These are phyloP conservation scores for Mortierella sp. DNA, from an alignment of 371 early-diverging fungal species.

Conservation along the genomic window DNA sequence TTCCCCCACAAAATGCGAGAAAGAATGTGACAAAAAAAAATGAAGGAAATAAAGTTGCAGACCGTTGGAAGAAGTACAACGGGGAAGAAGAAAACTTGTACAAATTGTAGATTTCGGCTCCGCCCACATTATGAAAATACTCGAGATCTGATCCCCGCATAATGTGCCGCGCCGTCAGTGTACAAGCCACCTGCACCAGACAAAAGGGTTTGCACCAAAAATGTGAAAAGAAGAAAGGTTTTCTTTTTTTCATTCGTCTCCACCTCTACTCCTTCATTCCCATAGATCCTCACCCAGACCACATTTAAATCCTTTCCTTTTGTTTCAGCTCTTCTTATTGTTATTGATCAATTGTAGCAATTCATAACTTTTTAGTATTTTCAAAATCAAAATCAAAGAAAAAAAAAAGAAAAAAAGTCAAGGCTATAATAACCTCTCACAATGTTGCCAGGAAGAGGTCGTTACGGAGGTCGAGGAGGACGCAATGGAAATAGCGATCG, in stretches of 20 bases:
- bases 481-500: slow-evolving; percentile 12
- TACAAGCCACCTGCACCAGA: neutral
- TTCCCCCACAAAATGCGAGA: no score
- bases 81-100: no score
- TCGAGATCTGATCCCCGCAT: neutral
- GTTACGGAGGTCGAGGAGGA: slow-evolving; percentile 5
- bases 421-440: no score
- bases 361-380: neutral
- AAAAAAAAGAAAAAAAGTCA: neutral
- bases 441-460: slow-evolving; percentile 13
- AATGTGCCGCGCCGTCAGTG: neutral
- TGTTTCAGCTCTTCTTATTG: neutral
- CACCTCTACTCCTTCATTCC: neutral
- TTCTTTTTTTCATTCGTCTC: neutral
- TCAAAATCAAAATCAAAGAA: neutral
- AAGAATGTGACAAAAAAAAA: no score
- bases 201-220: neutral
- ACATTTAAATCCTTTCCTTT: neutral
- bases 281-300: neutral
- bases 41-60: no score
- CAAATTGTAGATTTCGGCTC: no score
- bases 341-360: neutral
- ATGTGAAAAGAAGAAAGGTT: neutral
- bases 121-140: no score
- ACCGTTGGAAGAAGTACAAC: no score